Evolutionary conservation across 2,329 filamentous ascomycete genomes (phyloP).

Genomic region (Colletotrichum neosansevieriae): DNA sequence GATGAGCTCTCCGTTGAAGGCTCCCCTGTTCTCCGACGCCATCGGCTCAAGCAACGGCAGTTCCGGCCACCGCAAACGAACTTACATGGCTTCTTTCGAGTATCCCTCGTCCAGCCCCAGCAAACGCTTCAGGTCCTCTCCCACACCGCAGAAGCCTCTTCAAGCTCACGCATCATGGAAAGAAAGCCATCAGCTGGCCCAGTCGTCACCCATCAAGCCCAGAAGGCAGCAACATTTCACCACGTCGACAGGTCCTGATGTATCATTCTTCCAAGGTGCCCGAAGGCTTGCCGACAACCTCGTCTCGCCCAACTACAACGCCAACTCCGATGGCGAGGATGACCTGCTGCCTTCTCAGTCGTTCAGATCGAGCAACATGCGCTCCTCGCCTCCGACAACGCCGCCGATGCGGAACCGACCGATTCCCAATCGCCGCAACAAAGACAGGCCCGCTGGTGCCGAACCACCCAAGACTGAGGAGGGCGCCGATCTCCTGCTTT

Average conservation of each 20-base stretch:
- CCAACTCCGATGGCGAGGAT: slow-evolving; percentile 83
- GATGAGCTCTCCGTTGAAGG: slow-evolving; percentile 88
- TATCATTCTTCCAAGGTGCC: slow-evolving; percentile 83
- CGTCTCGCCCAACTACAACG: slow-evolving; percentile 70
- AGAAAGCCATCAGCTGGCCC: slow-evolving; percentile 78
- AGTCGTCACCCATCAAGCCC: slow-evolving; percentile 88
- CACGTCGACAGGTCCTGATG: slow-evolving; percentile 75
- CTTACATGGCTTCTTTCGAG: slow-evolving; percentile 70
- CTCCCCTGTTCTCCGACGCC: slow-evolving; percentile 86
- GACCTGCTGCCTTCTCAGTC: slow-evolving; percentile 82
- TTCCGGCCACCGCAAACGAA: slow-evolving; percentile 74
- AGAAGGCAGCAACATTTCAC: slow-evolving; percentile 81
- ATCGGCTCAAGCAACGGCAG: slow-evolving; percentile 77
- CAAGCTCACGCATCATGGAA: slow-evolving; percentile 76
- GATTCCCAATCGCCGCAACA: slow-evolving; percentile 60
- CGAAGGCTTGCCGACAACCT: slow-evolving; percentile 76
- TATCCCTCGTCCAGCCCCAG: slow-evolving; percentile 66
- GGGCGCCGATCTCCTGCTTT: slow-evolving; percentile 83
- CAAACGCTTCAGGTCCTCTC: slow-evolving; percentile 79
- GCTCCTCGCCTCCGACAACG: slow-evolving; percentile 87
- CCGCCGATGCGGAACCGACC: slow-evolving; percentile 75
- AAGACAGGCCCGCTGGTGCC: slow-evolving; percentile 57
- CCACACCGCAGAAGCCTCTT: slow-evolving; percentile 71
- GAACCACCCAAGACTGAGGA: slow-evolving; percentile 75
- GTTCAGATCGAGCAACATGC: slow-evolving; percentile 73